Evolutionary conservation across 139 green algal species (phyloP).

Genomic region (Pleodorina starrii): DNA sequence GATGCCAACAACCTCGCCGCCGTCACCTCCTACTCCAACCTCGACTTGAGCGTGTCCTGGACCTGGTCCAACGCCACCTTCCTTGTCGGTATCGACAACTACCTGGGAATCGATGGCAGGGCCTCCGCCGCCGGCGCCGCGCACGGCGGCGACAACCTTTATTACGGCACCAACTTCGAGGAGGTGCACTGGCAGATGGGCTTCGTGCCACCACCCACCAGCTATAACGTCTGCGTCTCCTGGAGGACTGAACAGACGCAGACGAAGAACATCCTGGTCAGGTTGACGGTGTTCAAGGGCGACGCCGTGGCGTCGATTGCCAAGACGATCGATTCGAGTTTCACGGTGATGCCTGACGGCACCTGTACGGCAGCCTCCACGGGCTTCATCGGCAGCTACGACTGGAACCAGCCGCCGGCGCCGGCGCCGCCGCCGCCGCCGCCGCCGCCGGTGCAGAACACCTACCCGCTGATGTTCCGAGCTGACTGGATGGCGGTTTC

Average conservation of each 20-base stretch:
- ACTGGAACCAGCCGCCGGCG: not conserved
- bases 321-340: not conserved
- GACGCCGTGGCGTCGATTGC: not conserved
- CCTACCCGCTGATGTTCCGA: not conserved
- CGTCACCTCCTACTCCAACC: not conserved
- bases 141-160: slow-evolving; percentile 1
- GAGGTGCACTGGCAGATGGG: not conserved
- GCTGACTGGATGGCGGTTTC: not conserved
- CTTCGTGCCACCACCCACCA: not conserved
- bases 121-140: not conserved
- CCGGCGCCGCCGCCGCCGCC: not conserved
- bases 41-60: not conserved
- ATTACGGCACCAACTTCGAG: not conserved
- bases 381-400: not conserved
- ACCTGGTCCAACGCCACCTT: not conserved
- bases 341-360: not conserved
- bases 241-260: not conserved
- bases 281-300: not conserved
- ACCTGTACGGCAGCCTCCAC: not conserved
- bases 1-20: not conserved
- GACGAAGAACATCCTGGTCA: not conserved
- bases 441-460: not conserved
- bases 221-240: not conserved
- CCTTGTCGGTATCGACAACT: not conserved
- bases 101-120: not conserved